Percentiles rank a stretch among this genome's conserved stretches.
Evolutionary conservation across 768 basidiomycete genomes (phyloP).

Genomic region (Collybiopsis luxurians): DNA sequence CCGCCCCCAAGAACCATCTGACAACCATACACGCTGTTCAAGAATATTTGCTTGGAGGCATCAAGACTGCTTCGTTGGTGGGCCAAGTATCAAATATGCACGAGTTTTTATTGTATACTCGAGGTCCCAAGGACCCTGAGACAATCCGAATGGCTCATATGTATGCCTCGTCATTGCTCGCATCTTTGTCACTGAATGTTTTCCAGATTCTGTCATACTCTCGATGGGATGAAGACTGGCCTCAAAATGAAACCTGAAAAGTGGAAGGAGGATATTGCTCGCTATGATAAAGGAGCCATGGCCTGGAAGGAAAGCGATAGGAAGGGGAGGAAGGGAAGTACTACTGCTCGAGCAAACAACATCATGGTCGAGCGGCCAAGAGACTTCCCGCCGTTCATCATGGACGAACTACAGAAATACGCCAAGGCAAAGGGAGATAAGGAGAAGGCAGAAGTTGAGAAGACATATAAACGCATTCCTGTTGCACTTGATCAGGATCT

Average conservation of each 20-base stretch:
- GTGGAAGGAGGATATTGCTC: conserved; percentile 16
- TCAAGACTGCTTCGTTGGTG: conserved; percentile 30
- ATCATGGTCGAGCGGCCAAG: conserved; percentile 16
- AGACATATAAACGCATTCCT: conserved; percentile 17
- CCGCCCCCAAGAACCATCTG: conserved; percentile 16
- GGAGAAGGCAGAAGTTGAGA: conserved; percentile 25
- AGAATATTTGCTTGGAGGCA: conserved; percentile 30
- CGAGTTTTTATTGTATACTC: conserved; percentile 32
- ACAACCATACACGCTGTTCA: conserved; percentile 28
- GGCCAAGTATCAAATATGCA: conserved; percentile 40
- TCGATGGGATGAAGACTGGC: conserved; percentile 41
- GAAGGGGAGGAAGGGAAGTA: conserved; percentile 13
- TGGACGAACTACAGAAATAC: conserved; percentile 35
- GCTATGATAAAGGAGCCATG: conserved; percentile 10
- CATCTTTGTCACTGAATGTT: neutral
- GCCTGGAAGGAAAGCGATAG: conserved; percentile 29
- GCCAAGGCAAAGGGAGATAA: conserved; percentile 21
- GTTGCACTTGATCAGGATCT: conserved; percentile 26
- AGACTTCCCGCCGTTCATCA: conserved; percentile 33
- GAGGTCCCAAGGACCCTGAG: conserved; percentile 31
- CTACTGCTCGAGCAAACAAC: conserved; percentile 18
- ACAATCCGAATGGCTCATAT: conserved; percentile 39
- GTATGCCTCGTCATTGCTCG: conserved; percentile 26
- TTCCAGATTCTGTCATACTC: conserved; percentile 33
- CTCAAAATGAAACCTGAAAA: conserved; percentile 21